phyloP scores from a whole-genome alignment of 176 grass and related monocot species.

The Cenchrus purpureus region DNA sequence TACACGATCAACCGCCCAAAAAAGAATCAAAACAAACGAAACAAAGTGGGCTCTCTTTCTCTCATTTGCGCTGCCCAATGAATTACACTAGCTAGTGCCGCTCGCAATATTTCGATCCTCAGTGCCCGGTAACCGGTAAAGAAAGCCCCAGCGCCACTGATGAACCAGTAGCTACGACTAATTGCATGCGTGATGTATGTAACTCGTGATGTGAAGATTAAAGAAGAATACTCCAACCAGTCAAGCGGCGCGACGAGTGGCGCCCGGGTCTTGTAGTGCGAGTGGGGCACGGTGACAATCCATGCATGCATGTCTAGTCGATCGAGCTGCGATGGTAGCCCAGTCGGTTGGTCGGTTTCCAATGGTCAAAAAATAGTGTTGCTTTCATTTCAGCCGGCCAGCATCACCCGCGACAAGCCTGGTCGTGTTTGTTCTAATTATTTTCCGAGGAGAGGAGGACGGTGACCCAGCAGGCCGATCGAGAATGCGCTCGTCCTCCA shows the following conservation, averaged over 20 bases:
- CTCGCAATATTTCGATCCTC: neutral
- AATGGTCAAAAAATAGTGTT: neutral
- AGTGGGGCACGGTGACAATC: no score
- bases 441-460: neutral
- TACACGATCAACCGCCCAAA: no score
- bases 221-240: no score
- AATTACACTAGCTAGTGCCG: neutral
- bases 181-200: no score
- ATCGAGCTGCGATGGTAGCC: no score
- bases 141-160: neutral
- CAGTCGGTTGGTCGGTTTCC: constrained; percentile 5
- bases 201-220: neutral
- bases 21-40: neutral
- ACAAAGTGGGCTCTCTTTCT: neutral
- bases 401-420: neutral
- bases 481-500: no score
- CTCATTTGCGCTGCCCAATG: no score
- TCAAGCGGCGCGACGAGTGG: no score
- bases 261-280: no score
- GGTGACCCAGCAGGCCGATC: neutral
- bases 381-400: neutral
- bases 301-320: no score
- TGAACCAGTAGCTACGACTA: neutral
- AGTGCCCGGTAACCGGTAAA: neutral
- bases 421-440: no score